Conservation (phyloP, 1,284 basidiomycete species). For the Trichosporon asahii region DNA sequence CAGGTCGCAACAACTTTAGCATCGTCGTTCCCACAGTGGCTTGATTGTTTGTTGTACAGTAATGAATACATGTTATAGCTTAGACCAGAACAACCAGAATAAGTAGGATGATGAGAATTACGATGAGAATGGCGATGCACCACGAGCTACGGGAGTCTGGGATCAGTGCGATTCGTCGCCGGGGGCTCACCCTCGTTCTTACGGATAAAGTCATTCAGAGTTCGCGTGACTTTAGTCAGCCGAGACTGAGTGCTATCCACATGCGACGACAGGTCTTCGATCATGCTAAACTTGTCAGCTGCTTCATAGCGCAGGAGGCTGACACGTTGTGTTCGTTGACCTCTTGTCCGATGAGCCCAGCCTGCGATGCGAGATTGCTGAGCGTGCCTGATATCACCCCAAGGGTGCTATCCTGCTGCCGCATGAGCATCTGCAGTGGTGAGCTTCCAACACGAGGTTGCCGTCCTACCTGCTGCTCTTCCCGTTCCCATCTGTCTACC, state of each 20-base stretch:
- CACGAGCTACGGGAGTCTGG: conserved; percentile 68
- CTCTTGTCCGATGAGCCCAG: conserved; percentile 83
- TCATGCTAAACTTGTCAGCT: conserved; percentile 59
- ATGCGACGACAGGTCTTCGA: conserved; percentile 70
- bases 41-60: background rate
- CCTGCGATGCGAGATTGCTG: conserved; percentile 74
- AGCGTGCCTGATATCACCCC: conserved; percentile 79
- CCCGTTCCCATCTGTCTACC: conserved; percentile 62
- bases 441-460: background rate
- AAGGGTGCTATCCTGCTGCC: conserved; percentile 79
- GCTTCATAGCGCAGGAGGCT: conserved; percentile 33
- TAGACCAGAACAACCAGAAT: conserved; percentile 58
- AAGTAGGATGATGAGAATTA: conserved; percentile 57
- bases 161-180: background rate
- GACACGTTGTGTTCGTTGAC: conserved; percentile 83
- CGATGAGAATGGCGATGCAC: conserved; percentile 61
- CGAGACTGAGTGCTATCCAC: conserved; percentile 72
- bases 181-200: conserved; percentile 67
- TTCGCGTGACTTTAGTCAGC: conserved; percentile 64
- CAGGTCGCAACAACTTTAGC: conserved; percentile 72
- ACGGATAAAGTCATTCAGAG: conserved; percentile 73
- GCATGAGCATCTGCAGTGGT: conserved; percentile 66
- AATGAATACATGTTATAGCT: background rate
- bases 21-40: conserved; percentile 51
- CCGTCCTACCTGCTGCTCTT: conserved; percentile 69